Base-by-base conservation (phyloP, 352 stramenopile species). In the Globisporangium spiculum region DNA sequence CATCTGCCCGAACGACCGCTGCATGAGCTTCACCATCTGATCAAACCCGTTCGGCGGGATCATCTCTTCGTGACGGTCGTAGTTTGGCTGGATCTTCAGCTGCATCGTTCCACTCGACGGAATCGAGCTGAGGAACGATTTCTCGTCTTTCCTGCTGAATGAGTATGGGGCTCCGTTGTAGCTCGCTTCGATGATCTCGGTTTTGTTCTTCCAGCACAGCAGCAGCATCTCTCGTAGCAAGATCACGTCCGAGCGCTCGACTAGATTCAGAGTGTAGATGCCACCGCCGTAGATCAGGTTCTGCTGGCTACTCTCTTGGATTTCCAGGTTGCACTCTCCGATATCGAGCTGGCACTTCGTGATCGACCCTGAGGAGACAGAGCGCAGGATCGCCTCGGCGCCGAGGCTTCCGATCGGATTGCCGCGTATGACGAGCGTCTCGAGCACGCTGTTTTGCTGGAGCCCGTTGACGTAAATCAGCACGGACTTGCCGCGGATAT, bases 331-430 rank as follows among this genome's bases (percentile, higher is more conserved):
- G 67, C 82, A 90, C 54, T 88, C 72, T 7, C 81, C 76, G 32
- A 92, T 83, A 30, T 91, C 76, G 18, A 91, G 70, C 62, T 89
- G 75, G 52, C 86, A 90, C 48, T 77, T 81, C 0, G 73, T 68
- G 24, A 88, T 79, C 4, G 79, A 74, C 0, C 79, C 78, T 7
- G 73, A 83, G 0, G 81, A 74, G 9, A 90, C 74, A 1, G 80
- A 70, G 0, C 84, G 80, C 48, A 93, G 54, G 36, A 94, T 75
- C 7, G 84, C 78, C 64, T 92, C 84, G 8, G 76, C 78, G 26
- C 84, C 84, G 3, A 90, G 70, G 1, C 69, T 77, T 0, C 84
- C 86, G 14, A 94, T 88, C 26, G 86, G 84, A 59, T 94, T 94
- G 1, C 81, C 81, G n/a, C 83, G 78, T 9, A 90, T 65, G 0